Conservation (phyloP, 257 asterid species). For the Plantago ovata region DNA sequence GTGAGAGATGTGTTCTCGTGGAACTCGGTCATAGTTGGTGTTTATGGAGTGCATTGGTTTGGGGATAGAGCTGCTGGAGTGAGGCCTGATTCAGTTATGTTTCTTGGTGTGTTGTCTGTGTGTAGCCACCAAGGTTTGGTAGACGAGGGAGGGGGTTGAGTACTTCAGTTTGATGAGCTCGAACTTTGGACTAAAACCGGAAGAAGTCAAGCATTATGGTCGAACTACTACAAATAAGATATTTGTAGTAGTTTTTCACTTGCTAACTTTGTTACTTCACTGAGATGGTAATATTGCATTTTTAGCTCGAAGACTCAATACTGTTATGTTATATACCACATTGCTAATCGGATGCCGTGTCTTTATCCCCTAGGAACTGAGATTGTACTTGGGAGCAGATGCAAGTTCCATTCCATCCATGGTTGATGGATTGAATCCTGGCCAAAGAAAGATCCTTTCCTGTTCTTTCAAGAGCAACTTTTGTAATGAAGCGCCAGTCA, state of each 20-base stretch:
- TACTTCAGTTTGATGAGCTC: constrained; percentile 50
- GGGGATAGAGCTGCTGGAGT: constrained; percentile 47
- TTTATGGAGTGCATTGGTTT: constrained; percentile 60
- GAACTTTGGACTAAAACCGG: constrained; percentile 40
- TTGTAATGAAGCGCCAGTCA: constrained; percentile 77
- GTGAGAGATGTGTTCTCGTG: constrained; percentile 52
- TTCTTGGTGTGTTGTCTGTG: constrained; percentile 57
- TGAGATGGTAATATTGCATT: too few relatives aligned
- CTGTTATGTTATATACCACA: too few relatives aligned
- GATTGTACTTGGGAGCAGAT: constrained; percentile 86
- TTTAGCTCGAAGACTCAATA: too few relatives aligned
- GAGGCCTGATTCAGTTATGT: constrained; percentile 59
- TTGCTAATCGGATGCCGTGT: constrained; percentile 71
- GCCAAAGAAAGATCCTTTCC: constrained; percentile 91
- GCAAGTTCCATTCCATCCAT: constrained; percentile 98
- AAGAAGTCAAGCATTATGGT: constrained; percentile 66
- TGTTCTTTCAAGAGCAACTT: constrained; percentile 92
- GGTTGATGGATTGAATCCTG: constrained; percentile 99
- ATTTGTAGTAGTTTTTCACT: too few relatives aligned
- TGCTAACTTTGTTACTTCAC: too few relatives aligned
- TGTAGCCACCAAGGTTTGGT: constrained; percentile 68
- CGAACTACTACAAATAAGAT: too few relatives aligned
- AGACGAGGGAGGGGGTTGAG: constrained; percentile 38
- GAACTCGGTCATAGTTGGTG: constrained; percentile 76
- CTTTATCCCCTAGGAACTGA: constrained; percentile 90